Conservation (phyloP, 257 asterid genomes). For the Paulownia fortunei region DNA sequence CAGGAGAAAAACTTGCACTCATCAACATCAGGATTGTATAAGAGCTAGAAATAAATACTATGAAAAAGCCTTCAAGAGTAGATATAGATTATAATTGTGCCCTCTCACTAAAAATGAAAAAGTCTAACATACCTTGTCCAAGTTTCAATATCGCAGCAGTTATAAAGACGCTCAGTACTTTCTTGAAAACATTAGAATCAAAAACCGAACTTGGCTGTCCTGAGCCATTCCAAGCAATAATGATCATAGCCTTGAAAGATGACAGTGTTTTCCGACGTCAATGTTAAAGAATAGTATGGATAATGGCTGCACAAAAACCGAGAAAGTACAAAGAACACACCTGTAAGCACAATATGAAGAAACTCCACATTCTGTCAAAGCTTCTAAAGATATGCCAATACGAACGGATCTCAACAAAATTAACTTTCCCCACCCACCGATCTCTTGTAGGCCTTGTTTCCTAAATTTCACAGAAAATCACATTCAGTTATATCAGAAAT, state of each 20-base stretch:
- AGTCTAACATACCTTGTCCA: slow-evolving; percentile 78
- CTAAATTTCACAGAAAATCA: slow-evolving; percentile 39
- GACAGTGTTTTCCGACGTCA: slow-evolving; percentile 39
- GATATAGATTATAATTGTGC: background rate
- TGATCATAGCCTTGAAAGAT: slow-evolving; percentile 88
- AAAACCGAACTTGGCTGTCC: slow-evolving; percentile 72
- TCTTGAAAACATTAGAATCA: slow-evolving; percentile 68
- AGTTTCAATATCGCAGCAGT: slow-evolving; percentile 96
- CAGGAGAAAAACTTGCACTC: background rate
- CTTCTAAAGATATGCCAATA: slow-evolving; percentile 96
- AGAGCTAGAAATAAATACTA: background rate
- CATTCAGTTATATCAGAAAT: slow-evolving; percentile 22
- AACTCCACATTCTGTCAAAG: slow-evolving; percentile 99
- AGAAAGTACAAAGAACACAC: slow-evolving; percentile 45
- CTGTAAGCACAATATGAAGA: slow-evolving; percentile 97
- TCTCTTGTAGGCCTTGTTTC: slow-evolving; percentile 57
- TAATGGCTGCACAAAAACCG: slow-evolving; percentile 5
- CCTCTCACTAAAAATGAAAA: slow-evolving; percentile 15
- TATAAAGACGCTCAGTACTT: slow-evolving; percentile 91
- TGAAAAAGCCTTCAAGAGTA: background rate
- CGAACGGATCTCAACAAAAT: slow-evolving; percentile 84
- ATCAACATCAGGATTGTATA: background rate
- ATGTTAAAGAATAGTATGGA: slow-evolving; percentile 28
- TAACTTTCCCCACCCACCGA: slow-evolving; percentile 86
- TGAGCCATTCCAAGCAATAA: slow-evolving; percentile 92